Percentiles rank a stretch among this genome's conserved stretches.
Evolutionary conservation across 1,284 basidiomycete species (phyloP).

Genomic region (Naganishia albida): DNA sequence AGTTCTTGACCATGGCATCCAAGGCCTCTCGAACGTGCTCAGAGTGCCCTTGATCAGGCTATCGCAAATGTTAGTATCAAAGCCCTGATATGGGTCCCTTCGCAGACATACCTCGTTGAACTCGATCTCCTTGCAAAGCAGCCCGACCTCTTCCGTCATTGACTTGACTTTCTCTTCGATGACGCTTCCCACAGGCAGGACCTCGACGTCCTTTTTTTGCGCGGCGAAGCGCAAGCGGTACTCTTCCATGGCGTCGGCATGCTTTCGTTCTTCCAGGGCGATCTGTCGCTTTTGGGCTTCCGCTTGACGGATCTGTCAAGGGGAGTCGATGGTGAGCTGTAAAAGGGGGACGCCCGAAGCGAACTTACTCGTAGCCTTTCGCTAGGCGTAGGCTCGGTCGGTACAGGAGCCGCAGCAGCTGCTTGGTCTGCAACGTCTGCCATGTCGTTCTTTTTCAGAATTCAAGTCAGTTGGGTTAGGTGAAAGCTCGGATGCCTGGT

Average conservation of each 20-base stretch:
- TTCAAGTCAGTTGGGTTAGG: too few relatives aligned
- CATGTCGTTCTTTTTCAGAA: background rate
- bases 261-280: conserved; percentile 17
- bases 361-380: conserved; percentile 14
- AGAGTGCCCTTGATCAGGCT: conserved; percentile 22
- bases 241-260: conserved; percentile 23
- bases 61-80: background rate
- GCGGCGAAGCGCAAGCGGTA: conserved; percentile 12
- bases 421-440: background rate
- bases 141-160: background rate
- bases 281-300: conserved; percentile 20
- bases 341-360: background rate
- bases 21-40: conserved; percentile 9
- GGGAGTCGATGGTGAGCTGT: background rate
- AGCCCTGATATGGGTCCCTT: background rate
- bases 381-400: conserved; percentile 10
- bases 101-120: conserved; percentile 17
- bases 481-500: too few relatives aligned
- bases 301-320: conserved; percentile 5
- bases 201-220: conserved; percentile 2
- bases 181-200: conserved; percentile 1
- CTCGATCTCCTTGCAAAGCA: conserved; percentile 11
- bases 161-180: conserved; percentile 6
- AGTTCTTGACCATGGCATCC: conserved; percentile 20
- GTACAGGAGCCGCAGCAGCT: background rate